These are phyloP conservation scores for Xylariaceae sp. DNA, from an alignment of 2,329 filamentous ascomycete genomes.

Conservation along the genomic window DNA sequence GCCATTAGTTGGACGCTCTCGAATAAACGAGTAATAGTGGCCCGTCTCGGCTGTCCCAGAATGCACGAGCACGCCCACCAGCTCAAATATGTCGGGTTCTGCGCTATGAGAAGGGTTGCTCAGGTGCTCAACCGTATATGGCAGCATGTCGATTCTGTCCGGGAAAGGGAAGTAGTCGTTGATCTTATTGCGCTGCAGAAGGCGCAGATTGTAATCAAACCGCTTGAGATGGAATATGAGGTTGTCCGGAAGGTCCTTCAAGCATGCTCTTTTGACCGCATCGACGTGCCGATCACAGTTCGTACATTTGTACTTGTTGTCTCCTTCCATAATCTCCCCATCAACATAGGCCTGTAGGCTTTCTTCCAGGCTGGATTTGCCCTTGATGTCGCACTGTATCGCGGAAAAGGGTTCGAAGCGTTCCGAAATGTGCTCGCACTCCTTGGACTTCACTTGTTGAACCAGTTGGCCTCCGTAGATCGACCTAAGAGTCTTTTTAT, in stretches of 20 bases:
- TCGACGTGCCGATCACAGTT: slow-evolving; percentile 84
- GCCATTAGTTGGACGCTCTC: slow-evolving; percentile 61
- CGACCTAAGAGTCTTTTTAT: slow-evolving; percentile 67
- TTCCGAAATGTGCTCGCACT: slow-evolving; percentile 91
- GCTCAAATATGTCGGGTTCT: slow-evolving; percentile 74
- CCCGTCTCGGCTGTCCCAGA: slow-evolving; percentile 88
- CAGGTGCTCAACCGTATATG: slow-evolving; percentile 82
- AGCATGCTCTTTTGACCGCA: slow-evolving; percentile 84
- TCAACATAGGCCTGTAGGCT: slow-evolving; percentile 94
- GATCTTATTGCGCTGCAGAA: slow-evolving; percentile 81
- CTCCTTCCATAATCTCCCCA: slow-evolving; percentile 93
- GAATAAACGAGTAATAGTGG: slow-evolving; percentile 95
- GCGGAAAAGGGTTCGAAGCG: slow-evolving; percentile 85
- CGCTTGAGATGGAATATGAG: slow-evolving; percentile 92
- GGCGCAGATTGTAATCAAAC: slow-evolving; percentile 74
- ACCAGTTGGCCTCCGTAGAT: slow-evolving; percentile 91
- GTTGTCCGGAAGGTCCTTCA: slow-evolving; percentile 90
- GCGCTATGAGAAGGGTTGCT: slow-evolving; percentile 53
- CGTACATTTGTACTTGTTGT: slow-evolving; percentile 97
- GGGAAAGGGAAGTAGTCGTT: slow-evolving; percentile 95
- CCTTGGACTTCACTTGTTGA: slow-evolving; percentile 91
- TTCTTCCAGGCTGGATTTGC: slow-evolving; percentile 75
- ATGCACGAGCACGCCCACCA: slow-evolving; percentile 93
- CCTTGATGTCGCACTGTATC: slow-evolving; percentile 94
- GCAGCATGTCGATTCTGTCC: slow-evolving; percentile 73